Evolutionary conservation across 108 stramenopile genomes (phyloP), one percentile per base, ranked within the genome.

Genomic region (Bacterosira constricta): DNA sequence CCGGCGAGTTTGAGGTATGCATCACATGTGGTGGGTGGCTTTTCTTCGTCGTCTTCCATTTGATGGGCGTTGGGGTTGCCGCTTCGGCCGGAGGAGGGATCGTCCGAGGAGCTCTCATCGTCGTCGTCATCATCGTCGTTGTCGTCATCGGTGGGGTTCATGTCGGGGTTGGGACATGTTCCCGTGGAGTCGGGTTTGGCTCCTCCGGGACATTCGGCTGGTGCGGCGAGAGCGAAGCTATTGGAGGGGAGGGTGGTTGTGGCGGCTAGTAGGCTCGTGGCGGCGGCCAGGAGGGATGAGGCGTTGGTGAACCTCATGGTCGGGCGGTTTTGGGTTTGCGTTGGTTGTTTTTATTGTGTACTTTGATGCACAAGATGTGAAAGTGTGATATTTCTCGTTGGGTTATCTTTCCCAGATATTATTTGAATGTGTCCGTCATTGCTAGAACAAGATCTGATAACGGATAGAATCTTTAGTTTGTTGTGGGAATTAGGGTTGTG

Each of bases 1-100:
- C 79, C 72, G 18, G 46, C 32, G 20, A 80, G 67, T 50, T 80
- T 80, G 45, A 80, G 72, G 47, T 80, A 80, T 27, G 54, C 27
- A 29, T 80, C 79, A 37, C 79, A 80, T 6, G 79, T 80, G 55
- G 72, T 73, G 53, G 72, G 72, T 12, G 79, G 79, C 44, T 80
- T 73, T 37, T 80, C 79, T 25, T 80, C 79, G 2, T 65, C 77
- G 4, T 79, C 77, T 60, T 79, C 77, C 65, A 79, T 34, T 45
- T 58, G 66, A 50, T 79, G 77, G 36, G 77, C 77, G 57, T 79
- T 65, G 20, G 77, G 77, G 34, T 79, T 79, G 32, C 54, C 37
- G 42, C 41, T 32, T 6, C 51, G 42, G 31, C 6, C 58, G 3
- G 44, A 5, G 30, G 69, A 25, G n/a, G n/a, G n/a, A n/a, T n/a